Evolutionary conservation across 2,329 filamentous ascomycete genomes (phyloP), one percentile per base, ranked within the genome.

Genomic region (Arthrobotrys sphaeroides): DNA sequence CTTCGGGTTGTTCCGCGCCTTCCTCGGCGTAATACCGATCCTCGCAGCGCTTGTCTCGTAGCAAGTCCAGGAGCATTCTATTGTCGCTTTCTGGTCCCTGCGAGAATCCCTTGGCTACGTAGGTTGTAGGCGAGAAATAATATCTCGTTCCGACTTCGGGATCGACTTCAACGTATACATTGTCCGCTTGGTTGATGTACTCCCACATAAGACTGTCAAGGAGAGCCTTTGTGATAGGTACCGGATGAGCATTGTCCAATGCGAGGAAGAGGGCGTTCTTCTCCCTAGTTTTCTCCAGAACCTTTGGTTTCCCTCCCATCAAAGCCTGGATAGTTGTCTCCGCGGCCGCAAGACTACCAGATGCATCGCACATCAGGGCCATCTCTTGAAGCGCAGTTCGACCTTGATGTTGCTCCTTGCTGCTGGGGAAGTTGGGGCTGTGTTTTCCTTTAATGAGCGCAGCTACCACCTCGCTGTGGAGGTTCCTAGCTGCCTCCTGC

Each of bases 151-250:
- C 36, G 2, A 31, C 28, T 20, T 45, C 57, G 10, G 57, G 40
- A 31, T 61, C 57, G 13, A 43, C 64, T 16, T 68, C 64, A 1
- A 57, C 20, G n/a, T 68, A 68, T 26, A 61, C 38, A 22, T 68
- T 61, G 12, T 42, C 51, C 45, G 26, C 43, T 4, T 68, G 36
- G 51, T 68, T 68, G 51, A 68, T 68, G 26, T 68, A 16, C 38
- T 68, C 42, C 64, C 64, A 68, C 64, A 68, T 68, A 20, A 68
- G 10, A 22, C 51, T 57, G 10, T 68, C 64, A 16, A 68, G 47
- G 20, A 68, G 64, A 13, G 47, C 51, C 16, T 59, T 60, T 28
- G 51, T 43, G 28, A 68, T 60, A 12, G 64, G 64, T 2, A 68
- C 33, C 13, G 64, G 64, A 40, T 68, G 40, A 13, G 64, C 45